Conservation (phyloP, 2,329 filamentous ascomycete genomes). For the Fusarium anguioides region DNA sequence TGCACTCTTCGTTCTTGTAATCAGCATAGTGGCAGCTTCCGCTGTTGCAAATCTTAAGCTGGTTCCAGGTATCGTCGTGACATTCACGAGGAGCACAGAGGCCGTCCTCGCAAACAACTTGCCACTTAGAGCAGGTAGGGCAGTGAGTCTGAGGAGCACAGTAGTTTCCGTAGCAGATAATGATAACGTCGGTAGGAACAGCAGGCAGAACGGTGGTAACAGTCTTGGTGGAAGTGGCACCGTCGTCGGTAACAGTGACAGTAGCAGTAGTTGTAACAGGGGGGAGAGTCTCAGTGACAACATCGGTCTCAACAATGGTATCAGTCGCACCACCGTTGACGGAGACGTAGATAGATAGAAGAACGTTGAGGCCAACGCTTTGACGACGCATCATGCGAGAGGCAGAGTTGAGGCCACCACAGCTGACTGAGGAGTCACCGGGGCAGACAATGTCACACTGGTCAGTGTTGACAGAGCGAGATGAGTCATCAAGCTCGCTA, state of each 20-base stretch:
- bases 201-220: conserved; percentile 38
- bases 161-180: conserved; percentile 46
- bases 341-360: conserved; percentile 36
- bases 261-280: conserved; percentile 39
- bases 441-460: conserved; percentile 46
- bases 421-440: conserved; percentile 38
- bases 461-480: conserved; percentile 13
- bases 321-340: conserved; percentile 8
- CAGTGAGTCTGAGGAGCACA: conserved; percentile 45
- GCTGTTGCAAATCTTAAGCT: conserved; percentile 49
- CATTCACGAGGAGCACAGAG: conserved; percentile 47
- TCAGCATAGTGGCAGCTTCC: conserved; percentile 46
- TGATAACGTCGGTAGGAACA: conserved; percentile 36
- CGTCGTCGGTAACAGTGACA: conserved; percentile 43
- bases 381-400: conserved; percentile 37
- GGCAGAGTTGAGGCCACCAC: conserved; percentile 39
- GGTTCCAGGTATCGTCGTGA: conserved; percentile 42
- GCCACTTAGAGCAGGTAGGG: conserved; percentile 37
- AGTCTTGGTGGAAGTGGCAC: conserved; percentile 39
- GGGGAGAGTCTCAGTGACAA: conserved; percentile 40
- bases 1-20: conserved; percentile 46
- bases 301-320: conserved; percentile 24
- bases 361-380: conserved; percentile 29
- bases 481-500: conserved; percentile 16
- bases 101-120: conserved; percentile 50